phyloP scores from a whole-genome alignment of 2,329 filamentous ascomycete species.

The Neofusicoccum sp. region DNA sequence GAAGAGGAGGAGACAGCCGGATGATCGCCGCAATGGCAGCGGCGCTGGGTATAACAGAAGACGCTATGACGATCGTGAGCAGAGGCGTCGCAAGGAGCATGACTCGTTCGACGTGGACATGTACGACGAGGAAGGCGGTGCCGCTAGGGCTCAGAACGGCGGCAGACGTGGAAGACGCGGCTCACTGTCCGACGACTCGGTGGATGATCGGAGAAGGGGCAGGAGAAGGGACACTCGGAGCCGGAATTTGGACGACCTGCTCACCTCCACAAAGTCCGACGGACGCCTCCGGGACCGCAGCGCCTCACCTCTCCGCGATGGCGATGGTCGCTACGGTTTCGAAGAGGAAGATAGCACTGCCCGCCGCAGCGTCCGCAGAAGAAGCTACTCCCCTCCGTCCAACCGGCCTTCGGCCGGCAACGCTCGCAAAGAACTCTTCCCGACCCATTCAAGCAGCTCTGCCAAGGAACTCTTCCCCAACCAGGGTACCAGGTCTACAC shows the following conservation, averaged over 20 bases:
- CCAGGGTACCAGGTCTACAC: slow-evolving; percentile 21
- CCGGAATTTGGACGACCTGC: slow-evolving; percentile 32
- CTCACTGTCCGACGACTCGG: slow-evolving; percentile 23
- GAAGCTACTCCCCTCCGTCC: slow-evolving; percentile 40
- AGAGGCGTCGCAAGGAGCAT: slow-evolving; percentile 42
- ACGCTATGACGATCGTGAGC: slow-evolving; percentile 46
- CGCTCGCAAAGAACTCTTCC: slow-evolving; percentile 45
- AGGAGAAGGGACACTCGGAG: slow-evolving; percentile 18
- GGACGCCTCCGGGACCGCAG: slow-evolving; percentile 59
- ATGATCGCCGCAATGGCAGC: slow-evolving; percentile 24
- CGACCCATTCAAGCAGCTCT: slow-evolving; percentile 41
- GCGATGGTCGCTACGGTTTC: slow-evolving; percentile 50
- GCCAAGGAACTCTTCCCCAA: slow-evolving; percentile 59
- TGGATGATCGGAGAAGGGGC: slow-evolving; percentile 26
- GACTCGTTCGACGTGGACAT: slow-evolving; percentile 71
- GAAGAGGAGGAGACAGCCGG: slow-evolving; percentile 39
- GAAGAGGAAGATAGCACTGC: slow-evolving; percentile 48
- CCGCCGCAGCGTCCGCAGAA: slow-evolving; percentile 41
- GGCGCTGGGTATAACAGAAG: slow-evolving; percentile 42
- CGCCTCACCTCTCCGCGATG: slow-evolving; percentile 52
- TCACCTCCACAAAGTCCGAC: slow-evolving; percentile 24
- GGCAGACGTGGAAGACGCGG: slow-evolving; percentile 24
- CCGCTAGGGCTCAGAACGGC: slow-evolving; percentile 24
- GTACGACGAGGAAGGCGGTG: slow-evolving; percentile 68
- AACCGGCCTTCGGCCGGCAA: slow-evolving; percentile 22